Conservation (phyloP, 768 basidiomycete species). For the Tricholoma sp. region DNA sequence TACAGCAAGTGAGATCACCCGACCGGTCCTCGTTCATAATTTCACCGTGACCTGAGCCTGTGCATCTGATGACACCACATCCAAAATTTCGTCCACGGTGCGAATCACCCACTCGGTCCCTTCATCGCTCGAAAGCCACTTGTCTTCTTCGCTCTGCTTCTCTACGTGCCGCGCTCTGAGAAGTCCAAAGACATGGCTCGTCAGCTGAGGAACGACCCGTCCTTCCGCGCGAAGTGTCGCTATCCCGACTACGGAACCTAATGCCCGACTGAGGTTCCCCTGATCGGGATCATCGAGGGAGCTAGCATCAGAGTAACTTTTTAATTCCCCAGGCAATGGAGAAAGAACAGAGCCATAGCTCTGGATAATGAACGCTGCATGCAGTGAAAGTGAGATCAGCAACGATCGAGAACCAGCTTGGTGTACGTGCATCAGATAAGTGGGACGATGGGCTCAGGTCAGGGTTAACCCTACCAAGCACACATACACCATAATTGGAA, state of each 20-base stretch:
- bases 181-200: slow-evolving; percentile 85
- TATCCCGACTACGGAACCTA: slow-evolving; percentile 82
- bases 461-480: slow-evolving; percentile 20
- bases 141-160: slow-evolving; percentile 62
- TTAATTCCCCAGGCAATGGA: slow-evolving; percentile 59
- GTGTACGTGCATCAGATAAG: slow-evolving; percentile 24
- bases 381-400: slow-evolving; percentile 17
- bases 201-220: slow-evolving; percentile 81
- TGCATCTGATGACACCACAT: slow-evolving; percentile 56
- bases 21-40: slow-evolving; percentile 42
- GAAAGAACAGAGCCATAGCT: slow-evolving; percentile 75
- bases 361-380: slow-evolving; percentile 80
- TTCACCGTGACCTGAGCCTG: slow-evolving; percentile 49
- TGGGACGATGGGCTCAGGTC: slow-evolving; percentile 20
- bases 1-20: slow-evolving; percentile 29
- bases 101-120: slow-evolving; percentile 87
- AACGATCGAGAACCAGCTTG: slow-evolving; percentile 12
- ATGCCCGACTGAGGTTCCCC: slow-evolving; percentile 79
- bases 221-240: slow-evolving; percentile 83
- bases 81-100: slow-evolving; percentile 75
- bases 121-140: slow-evolving; percentile 79
- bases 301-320: slow-evolving; percentile 35
- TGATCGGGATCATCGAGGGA: slow-evolving; percentile 50
- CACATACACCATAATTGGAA: slow-evolving; percentile 26
- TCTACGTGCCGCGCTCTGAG: slow-evolving; percentile 72